phyloP scores from a whole-genome alignment of 2,329 filamentous ascomycete genomes.

The Ophiostoma ulmi region DNA sequence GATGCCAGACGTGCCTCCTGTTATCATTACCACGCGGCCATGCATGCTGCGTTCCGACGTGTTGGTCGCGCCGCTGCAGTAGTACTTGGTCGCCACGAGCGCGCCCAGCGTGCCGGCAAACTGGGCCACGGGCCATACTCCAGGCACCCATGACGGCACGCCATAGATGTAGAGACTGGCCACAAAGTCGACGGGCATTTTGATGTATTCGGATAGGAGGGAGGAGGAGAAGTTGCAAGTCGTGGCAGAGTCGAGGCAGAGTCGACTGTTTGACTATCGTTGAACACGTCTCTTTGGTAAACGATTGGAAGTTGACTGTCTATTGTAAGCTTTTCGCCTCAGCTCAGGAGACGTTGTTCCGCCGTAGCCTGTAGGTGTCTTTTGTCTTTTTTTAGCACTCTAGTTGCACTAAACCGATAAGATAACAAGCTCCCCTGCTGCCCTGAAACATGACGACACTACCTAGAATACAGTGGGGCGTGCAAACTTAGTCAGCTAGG shows the following conservation, averaged over 20 bases:
- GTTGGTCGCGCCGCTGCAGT: conserved; percentile 71
- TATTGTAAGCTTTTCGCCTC: conserved; percentile 2
- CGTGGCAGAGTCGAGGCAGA: not conserved
- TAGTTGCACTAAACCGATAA: conserved; percentile 15
- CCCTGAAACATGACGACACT: conserved; percentile 23
- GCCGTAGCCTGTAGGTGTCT: conserved; percentile 12
- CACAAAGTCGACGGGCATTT: conserved; percentile 52
- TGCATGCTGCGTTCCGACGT: conserved; percentile 78
- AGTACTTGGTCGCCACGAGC: conserved; percentile 59
- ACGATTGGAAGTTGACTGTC: not conserved
- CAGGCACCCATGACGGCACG: conserved; percentile 45
- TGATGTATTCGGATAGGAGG: not conserved
- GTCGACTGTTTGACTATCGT: too few relatives aligned
- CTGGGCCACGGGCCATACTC: conserved; percentile 42
- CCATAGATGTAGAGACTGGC: conserved; percentile 45
- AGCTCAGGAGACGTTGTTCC: not conserved
- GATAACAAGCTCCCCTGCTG: conserved; percentile 8
- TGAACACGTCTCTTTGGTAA: too few relatives aligned
- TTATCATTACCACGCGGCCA: conserved; percentile 88
- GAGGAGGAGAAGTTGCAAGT: not conserved
- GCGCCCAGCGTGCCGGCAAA: conserved; percentile 35
- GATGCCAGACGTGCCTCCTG: conserved; percentile 89
- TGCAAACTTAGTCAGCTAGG: not conserved
- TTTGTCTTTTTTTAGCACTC: conserved; percentile 17
- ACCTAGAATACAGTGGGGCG: not conserved